Evolutionary conservation across 177 flowering plant species (phyloP).

Genomic region (Vitis hybrid): DNA sequence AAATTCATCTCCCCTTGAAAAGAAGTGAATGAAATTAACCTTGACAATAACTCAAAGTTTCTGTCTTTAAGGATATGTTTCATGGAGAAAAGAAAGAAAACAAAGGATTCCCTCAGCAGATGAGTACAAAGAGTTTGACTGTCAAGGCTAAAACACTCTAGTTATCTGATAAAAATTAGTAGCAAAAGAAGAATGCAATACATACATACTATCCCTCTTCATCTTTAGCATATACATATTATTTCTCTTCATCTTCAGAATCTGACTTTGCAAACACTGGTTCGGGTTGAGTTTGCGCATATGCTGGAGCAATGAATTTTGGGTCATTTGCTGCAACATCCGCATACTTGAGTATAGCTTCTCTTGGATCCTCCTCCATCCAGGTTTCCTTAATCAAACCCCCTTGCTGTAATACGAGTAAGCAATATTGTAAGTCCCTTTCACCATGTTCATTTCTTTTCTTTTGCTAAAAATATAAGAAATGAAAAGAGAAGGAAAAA

Average conservation of each 20-base stretch:
- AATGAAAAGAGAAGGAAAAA: background rate
- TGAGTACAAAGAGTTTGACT: too few species aligned
- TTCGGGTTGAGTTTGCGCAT: conserved; percentile 88
- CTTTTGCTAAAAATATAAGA: background rate
- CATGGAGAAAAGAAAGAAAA: too few species aligned
- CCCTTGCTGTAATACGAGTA: conserved; percentile 74
- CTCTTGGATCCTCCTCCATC: conserved; percentile 99
- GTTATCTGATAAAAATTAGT: too few species aligned
- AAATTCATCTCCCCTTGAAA: too few species aligned
- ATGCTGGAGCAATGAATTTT: conserved; percentile 94
- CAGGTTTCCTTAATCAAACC: conserved; percentile 98
- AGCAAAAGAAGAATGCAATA: background rate
- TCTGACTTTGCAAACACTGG: conserved; percentile 90
- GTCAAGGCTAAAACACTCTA: too few species aligned
- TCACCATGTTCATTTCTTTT: background rate
- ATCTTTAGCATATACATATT: conserved; percentile 1
- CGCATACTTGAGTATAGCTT: conserved; percentile 93
- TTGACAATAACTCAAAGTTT: too few species aligned
- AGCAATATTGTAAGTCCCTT: conserved; percentile 11
- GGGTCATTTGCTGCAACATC: conserved; percentile 95
- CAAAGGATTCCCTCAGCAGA: too few species aligned
- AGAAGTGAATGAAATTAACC: too few species aligned
- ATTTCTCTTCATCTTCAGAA: conserved; percentile 85
- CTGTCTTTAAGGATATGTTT: too few species aligned
- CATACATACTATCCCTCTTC: background rate